Conservation (phyloP, 164 flowering plant species). For the grape (Vitis vinifera) region DNA sequence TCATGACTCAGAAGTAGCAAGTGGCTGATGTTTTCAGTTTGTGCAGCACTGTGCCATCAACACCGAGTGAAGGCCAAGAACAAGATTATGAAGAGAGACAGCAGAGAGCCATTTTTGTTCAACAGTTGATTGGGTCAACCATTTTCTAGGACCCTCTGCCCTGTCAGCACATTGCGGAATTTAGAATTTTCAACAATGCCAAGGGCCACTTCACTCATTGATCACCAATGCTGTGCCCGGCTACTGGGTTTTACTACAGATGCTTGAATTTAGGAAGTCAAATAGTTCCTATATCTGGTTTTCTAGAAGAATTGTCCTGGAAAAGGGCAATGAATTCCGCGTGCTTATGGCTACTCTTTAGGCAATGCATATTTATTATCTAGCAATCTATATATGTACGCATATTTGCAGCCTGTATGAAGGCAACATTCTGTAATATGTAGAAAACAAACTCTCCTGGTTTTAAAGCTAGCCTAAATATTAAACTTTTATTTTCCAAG, state of each 20-base stretch:
- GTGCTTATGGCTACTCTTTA: neutral
- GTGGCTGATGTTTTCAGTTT: neutral
- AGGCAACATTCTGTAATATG: neutral
- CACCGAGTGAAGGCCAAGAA: slow-evolving; percentile 27
- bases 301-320: neutral
- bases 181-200: neutral
- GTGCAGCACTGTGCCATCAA: slow-evolving; percentile 39
- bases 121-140: slow-evolving; percentile 59
- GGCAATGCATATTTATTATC: neutral
- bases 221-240: neutral
- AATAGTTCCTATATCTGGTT: slow-evolving; percentile 2
- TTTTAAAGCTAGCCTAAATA: neutral
- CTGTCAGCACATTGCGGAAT: neutral
- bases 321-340: slow-evolving; percentile 4
- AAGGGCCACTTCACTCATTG: neutral
- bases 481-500: neutral
- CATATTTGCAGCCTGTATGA: neutral
- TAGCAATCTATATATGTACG: neutral
- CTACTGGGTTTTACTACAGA: slow-evolving; percentile 2
- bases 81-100: slow-evolving; percentile 46
- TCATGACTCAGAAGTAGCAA: neutral
- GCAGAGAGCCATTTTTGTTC: slow-evolving; percentile 53
- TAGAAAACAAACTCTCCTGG: neutral
- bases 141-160: slow-evolving; percentile 35
- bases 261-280: slow-evolving; percentile 5